Conservation (phyloP, 2,329 filamentous ascomycete species). For the Niveomyces coronatus region DNA sequence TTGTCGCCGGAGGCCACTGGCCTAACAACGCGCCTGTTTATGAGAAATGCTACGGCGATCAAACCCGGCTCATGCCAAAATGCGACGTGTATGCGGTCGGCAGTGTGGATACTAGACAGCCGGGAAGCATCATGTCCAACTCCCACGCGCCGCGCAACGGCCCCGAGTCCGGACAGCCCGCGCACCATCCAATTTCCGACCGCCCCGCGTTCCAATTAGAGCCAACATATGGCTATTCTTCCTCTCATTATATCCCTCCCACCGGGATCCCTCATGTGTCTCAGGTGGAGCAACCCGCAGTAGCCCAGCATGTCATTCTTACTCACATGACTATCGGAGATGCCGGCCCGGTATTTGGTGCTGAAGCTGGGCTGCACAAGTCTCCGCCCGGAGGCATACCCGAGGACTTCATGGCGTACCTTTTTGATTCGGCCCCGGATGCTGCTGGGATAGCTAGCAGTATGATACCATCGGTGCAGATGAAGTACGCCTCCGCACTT, state of each 20-base stretch:
- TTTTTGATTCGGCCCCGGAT: conserved; percentile 58
- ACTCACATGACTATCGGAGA: conserved; percentile 54
- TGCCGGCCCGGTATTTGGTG: conserved; percentile 79
- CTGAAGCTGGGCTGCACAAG: conserved; percentile 66
- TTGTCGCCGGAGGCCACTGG: not conserved
- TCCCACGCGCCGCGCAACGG: not conserved
- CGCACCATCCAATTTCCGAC: not conserved
- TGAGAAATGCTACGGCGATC: not conserved
- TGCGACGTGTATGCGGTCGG: not conserved
- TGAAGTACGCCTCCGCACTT: conserved; percentile 30
- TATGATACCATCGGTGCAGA: conserved; percentile 29
- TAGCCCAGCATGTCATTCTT: conserved; percentile 47
- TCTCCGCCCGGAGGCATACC: conserved; percentile 77
- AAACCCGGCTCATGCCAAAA: not conserved
- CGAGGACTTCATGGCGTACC: conserved; percentile 76
- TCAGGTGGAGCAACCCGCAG: conserved; percentile 2
- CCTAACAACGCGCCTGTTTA: conserved; percentile 2
- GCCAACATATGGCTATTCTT: not conserved
- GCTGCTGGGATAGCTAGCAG: not conserved
- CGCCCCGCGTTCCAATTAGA: not conserved
- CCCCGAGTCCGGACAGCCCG: not conserved
- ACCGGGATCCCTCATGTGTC: not conserved
- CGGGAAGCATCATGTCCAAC: not conserved
- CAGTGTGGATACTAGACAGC: not conserved
- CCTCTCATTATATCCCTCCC: not conserved